Evolutionary conservation across 805 yeast species (phyloP).

Genomic region (Isabelozyma heimii): DNA sequence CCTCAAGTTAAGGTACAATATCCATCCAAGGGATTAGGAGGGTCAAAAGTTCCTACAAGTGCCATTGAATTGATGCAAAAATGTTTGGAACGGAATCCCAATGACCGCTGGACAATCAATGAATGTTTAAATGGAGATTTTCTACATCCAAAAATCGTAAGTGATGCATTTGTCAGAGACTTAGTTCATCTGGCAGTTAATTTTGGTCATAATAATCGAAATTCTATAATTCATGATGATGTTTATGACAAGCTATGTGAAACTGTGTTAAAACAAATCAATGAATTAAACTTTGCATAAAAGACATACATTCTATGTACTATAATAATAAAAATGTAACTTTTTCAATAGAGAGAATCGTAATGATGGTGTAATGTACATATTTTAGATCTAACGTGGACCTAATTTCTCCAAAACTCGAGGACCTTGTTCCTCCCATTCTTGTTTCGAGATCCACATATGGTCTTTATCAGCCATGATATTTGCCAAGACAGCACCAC

Average conservation of each 20-base stretch:
- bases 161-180: constrained; percentile 63
- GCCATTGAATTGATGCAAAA: constrained; percentile 68
- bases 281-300: constrained; percentile 32
- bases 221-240: constrained; percentile 39
- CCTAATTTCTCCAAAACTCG: constrained; percentile 84
- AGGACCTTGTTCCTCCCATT: constrained; percentile 97
- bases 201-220: constrained; percentile 54
- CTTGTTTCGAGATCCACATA: constrained; percentile 95
- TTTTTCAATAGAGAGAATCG: not conserved
- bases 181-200: constrained; percentile 74
- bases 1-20: constrained; percentile 71
- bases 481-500: constrained; percentile 97
- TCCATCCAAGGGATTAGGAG: constrained; percentile 62
- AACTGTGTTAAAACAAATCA: constrained; percentile 37
- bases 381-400: constrained; percentile 58
- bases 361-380: not conserved
- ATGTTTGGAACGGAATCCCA: constrained; percentile 73
- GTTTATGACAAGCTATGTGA: constrained; percentile 40
- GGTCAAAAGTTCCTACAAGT: constrained; percentile 61
- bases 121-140: constrained; percentile 64
- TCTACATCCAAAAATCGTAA: constrained; percentile 71
- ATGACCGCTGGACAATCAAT: constrained; percentile 59
- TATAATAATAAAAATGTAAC: not conserved
- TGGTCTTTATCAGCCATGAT: constrained; percentile 98
- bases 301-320: not conserved